phyloP scores from a whole-genome alignment of 805 yeast genomes.

The Candida nanaspora region DNA sequence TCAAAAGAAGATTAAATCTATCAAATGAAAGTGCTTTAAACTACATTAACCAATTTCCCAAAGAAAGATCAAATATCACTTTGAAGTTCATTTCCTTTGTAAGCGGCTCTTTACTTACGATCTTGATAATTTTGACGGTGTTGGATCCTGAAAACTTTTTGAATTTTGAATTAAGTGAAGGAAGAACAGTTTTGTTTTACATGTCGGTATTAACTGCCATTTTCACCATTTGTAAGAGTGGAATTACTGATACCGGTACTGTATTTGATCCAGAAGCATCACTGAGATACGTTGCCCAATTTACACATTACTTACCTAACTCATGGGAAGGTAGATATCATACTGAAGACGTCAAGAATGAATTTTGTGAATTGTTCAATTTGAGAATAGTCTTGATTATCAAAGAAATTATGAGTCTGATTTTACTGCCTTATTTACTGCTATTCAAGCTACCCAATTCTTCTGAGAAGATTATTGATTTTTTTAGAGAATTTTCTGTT shows the following conservation, averaged over 20 bases:
- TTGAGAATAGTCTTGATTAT: conserved; percentile 62
- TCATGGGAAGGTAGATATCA: conserved; percentile 85
- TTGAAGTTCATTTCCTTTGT: conserved; percentile 63
- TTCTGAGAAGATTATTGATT: conserved; percentile 76
- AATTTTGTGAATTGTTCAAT: conserved; percentile 74
- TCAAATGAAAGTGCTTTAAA: conserved; percentile 75
- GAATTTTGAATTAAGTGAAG: conserved; percentile 80
- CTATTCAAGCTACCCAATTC: conserved; percentile 75
- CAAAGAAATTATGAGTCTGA: conserved; percentile 73
- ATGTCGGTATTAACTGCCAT: conserved; percentile 83
- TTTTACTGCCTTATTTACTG: conserved; percentile 82
- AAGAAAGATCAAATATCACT: conserved; percentile 53
- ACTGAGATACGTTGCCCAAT: conserved; percentile 71
- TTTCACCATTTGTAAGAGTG: conserved; percentile 74
- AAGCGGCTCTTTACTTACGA: conserved; percentile 85
- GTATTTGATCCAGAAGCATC: conserved; percentile 93
- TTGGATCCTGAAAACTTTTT: conserved; percentile 88
- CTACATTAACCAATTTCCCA: conserved; percentile 89
- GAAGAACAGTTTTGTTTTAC: conserved; percentile 77
- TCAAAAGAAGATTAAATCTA: conserved; percentile 67
- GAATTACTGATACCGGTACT: conserved; percentile 45
- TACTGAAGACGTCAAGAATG: conserved; percentile 74
- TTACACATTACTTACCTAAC: conserved; percentile 84
- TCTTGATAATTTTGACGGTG: conserved; percentile 67
- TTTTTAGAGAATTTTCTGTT: conserved; percentile 81